phyloP scores from a whole-genome alignment of 345 rosid genomes.

The Lepidium sativum region DNA sequence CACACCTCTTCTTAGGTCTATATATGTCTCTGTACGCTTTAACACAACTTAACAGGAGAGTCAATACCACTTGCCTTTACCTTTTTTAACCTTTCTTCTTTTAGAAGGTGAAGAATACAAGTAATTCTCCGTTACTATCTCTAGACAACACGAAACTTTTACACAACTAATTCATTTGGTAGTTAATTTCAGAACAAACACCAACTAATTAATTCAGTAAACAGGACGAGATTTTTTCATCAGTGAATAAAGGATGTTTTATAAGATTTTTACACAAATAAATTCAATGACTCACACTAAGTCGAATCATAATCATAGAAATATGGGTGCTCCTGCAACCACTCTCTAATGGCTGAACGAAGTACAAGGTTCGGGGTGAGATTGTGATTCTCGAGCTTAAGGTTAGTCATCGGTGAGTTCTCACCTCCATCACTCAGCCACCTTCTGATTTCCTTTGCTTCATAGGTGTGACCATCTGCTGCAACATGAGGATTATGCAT shows the following conservation, averaged over 20 bases:
- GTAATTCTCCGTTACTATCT: too few relatives aligned
- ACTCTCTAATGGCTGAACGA: slow-evolving; percentile 63
- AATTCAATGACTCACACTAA: slow-evolving; percentile 7
- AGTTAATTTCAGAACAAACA: too few relatives aligned
- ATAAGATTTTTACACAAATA: not conserved
- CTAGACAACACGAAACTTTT: too few relatives aligned
- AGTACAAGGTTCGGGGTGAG: slow-evolving; percentile 60
- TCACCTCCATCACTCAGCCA: slow-evolving; percentile 64
- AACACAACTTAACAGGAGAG: slow-evolving; percentile 4
- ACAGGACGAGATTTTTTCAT: too few relatives aligned
- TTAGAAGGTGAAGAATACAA: too few relatives aligned
- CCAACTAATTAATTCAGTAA: too few relatives aligned
- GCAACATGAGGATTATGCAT: slow-evolving; percentile 75
- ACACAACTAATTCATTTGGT: too few relatives aligned
- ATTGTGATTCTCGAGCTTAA: slow-evolving; percentile 31
- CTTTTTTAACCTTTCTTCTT: slow-evolving; percentile 1
- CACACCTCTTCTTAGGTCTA: slow-evolving; percentile 15
- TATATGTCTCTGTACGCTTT: slow-evolving; percentile 8
- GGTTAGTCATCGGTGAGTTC: slow-evolving; percentile 64
- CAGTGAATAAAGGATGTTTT: not conserved
- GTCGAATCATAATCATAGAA: slow-evolving; percentile 3
- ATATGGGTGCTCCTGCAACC: slow-evolving; percentile 35
- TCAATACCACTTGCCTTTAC: not conserved
- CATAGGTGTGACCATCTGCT: slow-evolving; percentile 79
- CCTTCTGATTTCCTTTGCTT: slow-evolving; percentile 44